A percentile compares a stretch with the other conserved stretches of the same genome.
Evolutionary conservation across 2,329 filamentous ascomycete genomes (phyloP).

Genomic region (Ceratocystis colombiana): DNA sequence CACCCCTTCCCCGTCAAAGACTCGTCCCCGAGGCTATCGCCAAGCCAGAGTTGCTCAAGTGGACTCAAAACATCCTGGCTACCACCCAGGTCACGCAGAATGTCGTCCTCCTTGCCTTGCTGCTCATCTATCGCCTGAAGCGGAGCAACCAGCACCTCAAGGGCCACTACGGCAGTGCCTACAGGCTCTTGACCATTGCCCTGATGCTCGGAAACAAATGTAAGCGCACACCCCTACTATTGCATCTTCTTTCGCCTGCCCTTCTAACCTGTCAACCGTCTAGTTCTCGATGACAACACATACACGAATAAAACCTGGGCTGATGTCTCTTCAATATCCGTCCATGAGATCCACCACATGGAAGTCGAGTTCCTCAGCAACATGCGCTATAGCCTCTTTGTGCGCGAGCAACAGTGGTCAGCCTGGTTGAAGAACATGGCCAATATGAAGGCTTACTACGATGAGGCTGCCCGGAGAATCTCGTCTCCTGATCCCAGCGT

Average conservation of each 20-base stretch:
- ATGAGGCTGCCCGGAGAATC: constrained; percentile 49
- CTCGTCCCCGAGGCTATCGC: constrained; percentile 66
- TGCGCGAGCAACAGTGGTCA: constrained; percentile 76
- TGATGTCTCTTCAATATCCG: constrained; percentile 87
- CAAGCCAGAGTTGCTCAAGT: constrained; percentile 45
- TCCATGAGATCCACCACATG: constrained; percentile 96
- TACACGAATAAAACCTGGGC: constrained; percentile 99
- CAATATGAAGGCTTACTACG: constrained; percentile 71
- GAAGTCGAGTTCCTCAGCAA: constrained; percentile 99
- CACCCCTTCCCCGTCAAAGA: constrained; percentile 35
- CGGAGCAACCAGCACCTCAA: constrained; percentile 80
- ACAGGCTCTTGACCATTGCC: constrained; percentile 81
- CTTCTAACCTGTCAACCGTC: neutral
- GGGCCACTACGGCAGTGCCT: constrained; percentile 88
- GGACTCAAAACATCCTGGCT: constrained; percentile 80
- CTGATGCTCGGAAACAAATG: constrained; percentile 98
- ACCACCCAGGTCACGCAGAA: constrained; percentile 96
- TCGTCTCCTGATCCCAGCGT: constrained; percentile 29
- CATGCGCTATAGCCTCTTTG: constrained; percentile 87
- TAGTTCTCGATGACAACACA: constrained; percentile 92
- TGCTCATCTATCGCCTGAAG: constrained; percentile 91
- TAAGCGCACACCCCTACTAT: constrained; percentile 35
- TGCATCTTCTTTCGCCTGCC: constrained; percentile 17
- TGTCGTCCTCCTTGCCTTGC: constrained; percentile 75
- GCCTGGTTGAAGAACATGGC: constrained; percentile 76